Conservation (phyloP, 257 asterid species). For the Euphrasia confusa region DNA sequence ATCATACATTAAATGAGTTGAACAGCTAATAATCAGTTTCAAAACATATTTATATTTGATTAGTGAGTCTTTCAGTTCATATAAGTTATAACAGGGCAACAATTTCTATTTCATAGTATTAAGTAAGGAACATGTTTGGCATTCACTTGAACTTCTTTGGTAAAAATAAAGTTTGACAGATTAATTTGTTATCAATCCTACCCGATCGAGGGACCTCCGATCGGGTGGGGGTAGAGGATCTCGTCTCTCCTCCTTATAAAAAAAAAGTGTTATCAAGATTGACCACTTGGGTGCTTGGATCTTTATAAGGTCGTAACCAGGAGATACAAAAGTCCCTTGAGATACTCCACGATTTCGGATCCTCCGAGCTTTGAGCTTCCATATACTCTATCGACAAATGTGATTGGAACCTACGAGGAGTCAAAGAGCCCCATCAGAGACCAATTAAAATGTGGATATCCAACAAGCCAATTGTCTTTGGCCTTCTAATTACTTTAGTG, state of each 20-base stretch:
- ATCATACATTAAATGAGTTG: too few species aligned
- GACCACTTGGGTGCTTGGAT: constrained; percentile 15
- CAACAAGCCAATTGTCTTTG: not conserved
- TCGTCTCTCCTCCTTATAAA: too few species aligned
- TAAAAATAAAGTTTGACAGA: not conserved
- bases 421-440: not conserved
- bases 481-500: not conserved
- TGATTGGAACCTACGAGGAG: constrained; percentile 70
- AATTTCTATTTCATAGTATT: constrained; percentile 7
- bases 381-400: constrained; percentile 89
- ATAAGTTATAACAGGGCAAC: not conserved
- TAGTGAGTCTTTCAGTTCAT: not conserved
- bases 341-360: constrained; percentile 88
- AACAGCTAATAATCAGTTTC: too few species aligned
- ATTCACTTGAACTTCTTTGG: constrained; percentile 11
- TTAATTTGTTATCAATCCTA: too few species aligned
- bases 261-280: constrained; percentile 14
- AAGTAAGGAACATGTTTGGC: constrained; percentile 7
- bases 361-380: constrained; percentile 97
- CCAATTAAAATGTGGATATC: constrained; percentile 7
- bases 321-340: constrained; percentile 86
- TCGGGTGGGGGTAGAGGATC: too few species aligned
- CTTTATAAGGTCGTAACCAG: constrained; percentile 70
- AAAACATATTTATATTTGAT: too few species aligned
- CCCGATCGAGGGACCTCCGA: too few species aligned